These are phyloP conservation scores for Penicillium crustosum DNA, from an alignment of 2,329 filamentous ascomycete species.

Conservation along the genomic window DNA sequence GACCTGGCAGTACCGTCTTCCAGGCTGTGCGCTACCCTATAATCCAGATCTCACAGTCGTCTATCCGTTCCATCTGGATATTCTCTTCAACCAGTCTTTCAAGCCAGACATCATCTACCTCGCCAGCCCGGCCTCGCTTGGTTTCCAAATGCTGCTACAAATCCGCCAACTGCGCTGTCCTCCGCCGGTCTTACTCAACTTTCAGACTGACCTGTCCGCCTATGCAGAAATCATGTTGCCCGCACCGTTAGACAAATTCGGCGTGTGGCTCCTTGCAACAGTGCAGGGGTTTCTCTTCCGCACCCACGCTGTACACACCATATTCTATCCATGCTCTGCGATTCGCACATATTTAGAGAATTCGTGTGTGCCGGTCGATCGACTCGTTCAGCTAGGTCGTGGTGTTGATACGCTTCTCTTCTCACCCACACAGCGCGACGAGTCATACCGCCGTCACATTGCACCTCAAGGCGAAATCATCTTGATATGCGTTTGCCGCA, in stretches of 20 bases:
- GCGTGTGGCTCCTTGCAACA: conserved; percentile 60
- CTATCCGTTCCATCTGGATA: conserved; percentile 65
- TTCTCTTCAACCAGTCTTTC: conserved; percentile 62
- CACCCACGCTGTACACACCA: conserved; percentile 60
- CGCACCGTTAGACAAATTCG: conserved; percentile 59
- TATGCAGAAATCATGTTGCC: conserved; percentile 71
- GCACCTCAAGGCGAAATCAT: conserved; percentile 64
- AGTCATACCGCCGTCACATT: conserved; percentile 54
- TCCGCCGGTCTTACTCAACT: no score
- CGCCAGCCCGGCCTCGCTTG: conserved; percentile 67
- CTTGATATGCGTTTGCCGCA: conserved; percentile 64
- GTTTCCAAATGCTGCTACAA: conserved; percentile 71
- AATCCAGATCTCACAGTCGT: conserved; percentile 70
- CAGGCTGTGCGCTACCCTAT: conserved; percentile 67
- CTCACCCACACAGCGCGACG: conserved; percentile 54
- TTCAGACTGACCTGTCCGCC: conserved; percentile 49
- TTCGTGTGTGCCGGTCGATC: conserved; percentile 56
- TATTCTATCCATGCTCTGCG: conserved; percentile 68
- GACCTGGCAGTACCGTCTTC: conserved; percentile 57
- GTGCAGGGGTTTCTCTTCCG: conserved; percentile 68
- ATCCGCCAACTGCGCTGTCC: conserved; percentile 58
- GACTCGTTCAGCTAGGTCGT: conserved; percentile 61
- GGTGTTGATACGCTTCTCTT: conserved; percentile 67
- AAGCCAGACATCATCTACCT: conserved; percentile 68
- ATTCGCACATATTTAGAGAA: conserved; percentile 61